Evolutionary conservation across 2,329 filamentous ascomycete genomes (phyloP), one percentile per base, ranked within the genome.

Genomic region (Penicillium sp.): DNA sequence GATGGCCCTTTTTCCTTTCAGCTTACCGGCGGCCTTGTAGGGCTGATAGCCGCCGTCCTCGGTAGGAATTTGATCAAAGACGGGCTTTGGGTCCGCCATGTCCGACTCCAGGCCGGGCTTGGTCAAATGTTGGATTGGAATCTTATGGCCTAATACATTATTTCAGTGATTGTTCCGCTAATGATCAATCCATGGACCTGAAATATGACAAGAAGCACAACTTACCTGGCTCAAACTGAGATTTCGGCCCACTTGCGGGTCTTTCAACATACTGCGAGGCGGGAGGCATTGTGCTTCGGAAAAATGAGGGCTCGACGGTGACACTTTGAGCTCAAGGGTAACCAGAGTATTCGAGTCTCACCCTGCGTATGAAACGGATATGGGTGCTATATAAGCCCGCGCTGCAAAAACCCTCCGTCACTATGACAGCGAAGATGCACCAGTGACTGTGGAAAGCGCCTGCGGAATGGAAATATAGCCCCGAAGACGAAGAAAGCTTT

Each of bases 21-120:
- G 84, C 78, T 95, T 96, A 51, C 86, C 87, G 1, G 90, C 89
- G 4, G 89, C 85, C 71, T 88, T 87, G 79, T 95, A 94, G 50
- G 83, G 83, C 68, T 90, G 85, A 67, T 85, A 87, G 12, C 86
- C 86, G 39, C 88, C 88, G 59, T 89, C 85, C 17, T 84, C 82
- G 5, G 86, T 88, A 0, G 90, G 90, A 2, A 93, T 76, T 59
- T 88, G 80, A 57, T 89, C 86, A 58, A 84, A 86, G 47, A 84
- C 79, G 1, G 90, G 88, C 57, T 84, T 79, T 0, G 81, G 82
- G 20, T 83, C 76, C 48, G 82, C 73, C 78, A 92, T 80, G 17
- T 85, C 75, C 31, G 79, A 74, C 63, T 88, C 79, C 15, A 81
- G 78, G 8, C 85, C 85, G 0, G 84, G 84, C 25, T 78, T 76